Base-by-base conservation (phyloP, 1,284 basidiomycete species). In the Apiotrichum akiyoshidainum region DNA sequence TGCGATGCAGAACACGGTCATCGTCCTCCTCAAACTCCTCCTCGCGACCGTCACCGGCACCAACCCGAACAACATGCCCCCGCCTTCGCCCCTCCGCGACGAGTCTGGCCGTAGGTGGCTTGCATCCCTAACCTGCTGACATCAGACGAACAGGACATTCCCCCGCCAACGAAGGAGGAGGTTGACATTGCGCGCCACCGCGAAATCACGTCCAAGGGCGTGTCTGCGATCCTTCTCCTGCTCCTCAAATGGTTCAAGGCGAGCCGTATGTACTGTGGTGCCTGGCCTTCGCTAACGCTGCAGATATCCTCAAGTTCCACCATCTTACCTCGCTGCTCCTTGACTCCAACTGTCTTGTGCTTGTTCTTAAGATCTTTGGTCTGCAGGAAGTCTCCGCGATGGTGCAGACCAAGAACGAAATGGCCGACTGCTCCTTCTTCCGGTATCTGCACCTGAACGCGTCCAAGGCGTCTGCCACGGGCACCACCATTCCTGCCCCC, bases 241-340 rank as follows among this genome's bases (percentile, higher is more conserved):
- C 85, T 89, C 4, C 78, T 99, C 64, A 97, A 97, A 74, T 99
- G 96, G 96, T 97, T 98, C 83, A 99, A 98, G 78, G 90, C 90
- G 37, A 96, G 92, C 52, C 93, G 92, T 94, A 66, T 75, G 88
- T 83, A n/a, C 12, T 19, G 5, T 10, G 6, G 3, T 13, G 17
- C n/a, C n/a, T n/a, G n/a, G n/a, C n/a, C n/a, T n/a, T n/a, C n/a
- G n/a, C n/a, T 46, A n/a, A 60, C 51, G 8, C 22, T 7, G 68
- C 37, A 94, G 92, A 99, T 79, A 87, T 89, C 35, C 94, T 99
- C 88, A 99, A 99, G 75, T 98, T 97, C 74, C 94, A 99, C 77
- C 92, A 97, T 77, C 83, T 99, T 35, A 92, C 92, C 9, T 94
- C 96, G 76, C 84, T 94, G 31, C 81, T 99, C 11, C 85, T 99